Percentiles rank a stretch among this genome's conserved stretches.
These are phyloP conservation scores for Suhomyces sp. DNA, from an alignment of 805 yeast species.

Conservation along the genomic window DNA sequence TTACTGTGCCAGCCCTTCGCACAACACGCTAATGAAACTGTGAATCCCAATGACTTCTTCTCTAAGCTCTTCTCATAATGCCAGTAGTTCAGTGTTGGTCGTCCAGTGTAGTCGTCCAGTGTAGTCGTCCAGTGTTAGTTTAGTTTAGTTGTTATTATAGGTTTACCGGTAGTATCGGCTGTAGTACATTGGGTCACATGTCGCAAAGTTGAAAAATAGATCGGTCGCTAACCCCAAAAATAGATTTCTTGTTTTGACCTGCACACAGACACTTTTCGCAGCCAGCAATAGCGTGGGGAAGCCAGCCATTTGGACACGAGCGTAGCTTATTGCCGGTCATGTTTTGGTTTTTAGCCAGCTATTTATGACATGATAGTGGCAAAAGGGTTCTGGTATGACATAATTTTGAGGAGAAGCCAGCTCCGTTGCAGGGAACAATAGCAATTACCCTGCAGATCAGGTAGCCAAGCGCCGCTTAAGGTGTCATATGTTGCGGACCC, in stretches of 20 bases:
- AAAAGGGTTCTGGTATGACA: background rate
- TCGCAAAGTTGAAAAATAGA: background rate
- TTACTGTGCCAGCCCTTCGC: no score
- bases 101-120: background rate
- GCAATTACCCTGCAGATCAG: background rate
- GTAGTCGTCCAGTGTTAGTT: background rate
- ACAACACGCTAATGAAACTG: background rate
- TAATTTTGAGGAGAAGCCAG: background rate
- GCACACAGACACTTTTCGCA: background rate
- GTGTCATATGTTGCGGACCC: background rate
- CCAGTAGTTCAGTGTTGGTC: no score
- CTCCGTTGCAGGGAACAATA: background rate
- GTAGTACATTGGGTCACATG: background rate
- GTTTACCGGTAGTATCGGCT: background rate
- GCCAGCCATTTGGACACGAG: background rate
- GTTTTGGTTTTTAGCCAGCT: background rate
- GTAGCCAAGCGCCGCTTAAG: background rate
- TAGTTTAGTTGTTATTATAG: no score
- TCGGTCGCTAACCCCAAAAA: background rate
- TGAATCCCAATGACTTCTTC: background rate
- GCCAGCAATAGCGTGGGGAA: background rate
- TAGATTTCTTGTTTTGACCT: background rate
- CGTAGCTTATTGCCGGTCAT: background rate
- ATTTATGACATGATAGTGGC: background rate
- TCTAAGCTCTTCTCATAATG: no score